Evolutionary conservation across 2,329 filamentous ascomycete genomes (phyloP), one percentile per base, ranked within the genome.

Genomic region (Calycina herbarum): DNA sequence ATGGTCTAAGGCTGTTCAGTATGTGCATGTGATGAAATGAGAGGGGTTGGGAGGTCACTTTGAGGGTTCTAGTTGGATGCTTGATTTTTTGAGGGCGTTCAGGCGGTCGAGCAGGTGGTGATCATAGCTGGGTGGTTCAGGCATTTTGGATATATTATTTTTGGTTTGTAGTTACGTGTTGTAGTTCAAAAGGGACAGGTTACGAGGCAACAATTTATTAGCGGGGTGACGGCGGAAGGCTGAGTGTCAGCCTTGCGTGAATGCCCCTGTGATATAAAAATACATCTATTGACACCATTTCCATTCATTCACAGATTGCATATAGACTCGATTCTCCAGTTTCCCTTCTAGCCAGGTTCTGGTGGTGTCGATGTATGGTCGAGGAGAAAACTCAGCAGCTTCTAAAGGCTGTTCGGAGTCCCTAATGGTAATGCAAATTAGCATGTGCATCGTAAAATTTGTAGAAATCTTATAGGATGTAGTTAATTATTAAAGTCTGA

Each of bases 41-140:
- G 33, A 38, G 27, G 56, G 35, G 20, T 33, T 48, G 60, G 51
- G 24, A 10, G 27, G 31, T 66, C 69, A 75, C 74, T 70, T 73
- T 63, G 69, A 64, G 17, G 70, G 48, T 29, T 72, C 67, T 27
- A 75, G 64, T 48, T 67, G 65, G 24, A 75, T 68, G 56, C 56
- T 72, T n/a, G 74, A 73, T 66, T 73, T 74, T 65, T 74, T 75
- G 11, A 76, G 69, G 10, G 73, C 73, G 63, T 76, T 76, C 13
- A 76, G 68, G 11, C 75, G 72, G 29, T 70, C 65, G 3, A 76
- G 68, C 13, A 76, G 73, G 59, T 70, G 61, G 59, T 74, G 64
- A 48, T 76, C 74, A 57, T 73, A 73, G 59, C 64, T 70, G 56
- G 70, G 70, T 57, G 69, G 73, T 57, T 69, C 65, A 66, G 69